Evolutionary conservation across 2,329 filamentous ascomycete genomes (phyloP).

Genomic region (Trichoderma koningii): DNA sequence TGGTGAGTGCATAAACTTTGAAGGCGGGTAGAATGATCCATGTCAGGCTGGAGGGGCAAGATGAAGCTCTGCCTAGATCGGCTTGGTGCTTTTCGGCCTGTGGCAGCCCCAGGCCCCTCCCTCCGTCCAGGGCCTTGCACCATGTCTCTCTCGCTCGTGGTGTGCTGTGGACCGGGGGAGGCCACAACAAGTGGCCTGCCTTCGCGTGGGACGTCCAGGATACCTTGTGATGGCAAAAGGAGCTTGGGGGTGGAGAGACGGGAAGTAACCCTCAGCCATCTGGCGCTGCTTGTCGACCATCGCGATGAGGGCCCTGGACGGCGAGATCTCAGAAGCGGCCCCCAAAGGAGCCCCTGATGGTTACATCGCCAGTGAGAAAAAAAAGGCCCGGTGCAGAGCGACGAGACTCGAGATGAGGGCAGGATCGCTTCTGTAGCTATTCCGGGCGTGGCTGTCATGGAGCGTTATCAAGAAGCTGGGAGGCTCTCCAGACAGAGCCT

Average conservation of each 20-base stretch:
- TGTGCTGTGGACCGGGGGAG: slow-evolving; percentile 14
- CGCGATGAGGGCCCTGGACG: slow-evolving; percentile 23
- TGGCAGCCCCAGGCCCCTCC: slow-evolving; percentile 6
- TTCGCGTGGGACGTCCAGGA: slow-evolving; percentile 27
- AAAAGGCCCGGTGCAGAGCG: slow-evolving; percentile 31
- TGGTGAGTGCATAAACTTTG: background rate
- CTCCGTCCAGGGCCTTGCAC: slow-evolving; percentile 10
- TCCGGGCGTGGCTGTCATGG: background rate
- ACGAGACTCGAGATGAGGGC: slow-evolving; percentile 24
- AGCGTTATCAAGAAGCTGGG: background rate
- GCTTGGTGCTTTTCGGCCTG: slow-evolving; percentile 14
- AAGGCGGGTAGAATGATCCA: slow-evolving; percentile 16
- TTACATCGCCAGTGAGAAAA: slow-evolving; percentile 34
- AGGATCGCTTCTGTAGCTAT: slow-evolving; percentile 11
- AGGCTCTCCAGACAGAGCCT: background rate
- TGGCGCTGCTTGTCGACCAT: slow-evolving; percentile 25
- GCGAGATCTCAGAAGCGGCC: slow-evolving; percentile 31
- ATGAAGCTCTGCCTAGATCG: slow-evolving; percentile 23
- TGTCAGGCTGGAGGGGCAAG: background rate
- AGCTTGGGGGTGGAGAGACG: slow-evolving; percentile 29
- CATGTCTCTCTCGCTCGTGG: slow-evolving; percentile 11
- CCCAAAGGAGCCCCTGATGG: slow-evolving; percentile 32
- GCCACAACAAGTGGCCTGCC: slow-evolving; percentile 22
- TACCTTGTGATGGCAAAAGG: slow-evolving; percentile 28
- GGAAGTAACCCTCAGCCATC: slow-evolving; percentile 35